A percentile compares a stretch with the other conserved stretches of the same genome.
These are phyloP conservation scores for Yamadazyma buinensis DNA, from an alignment of 1,139 yeast species.

Conservation along the genomic window DNA sequence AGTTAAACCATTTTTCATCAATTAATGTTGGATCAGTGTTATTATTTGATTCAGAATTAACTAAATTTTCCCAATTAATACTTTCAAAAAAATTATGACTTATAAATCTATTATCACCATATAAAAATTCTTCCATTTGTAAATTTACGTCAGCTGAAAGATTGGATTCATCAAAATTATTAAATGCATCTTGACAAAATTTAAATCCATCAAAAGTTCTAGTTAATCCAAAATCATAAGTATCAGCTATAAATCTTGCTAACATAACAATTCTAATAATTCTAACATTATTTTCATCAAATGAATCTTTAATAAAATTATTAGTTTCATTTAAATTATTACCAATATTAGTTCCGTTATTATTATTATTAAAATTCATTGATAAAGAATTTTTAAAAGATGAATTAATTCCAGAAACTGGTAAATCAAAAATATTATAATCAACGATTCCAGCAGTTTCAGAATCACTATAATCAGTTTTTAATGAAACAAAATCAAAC, in stretches of 20 bases:
- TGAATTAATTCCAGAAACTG: slow-evolving; percentile 58
- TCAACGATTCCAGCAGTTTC: slow-evolving; percentile 57
- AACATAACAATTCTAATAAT: slow-evolving; percentile 48
- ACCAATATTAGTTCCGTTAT: too few species aligned
- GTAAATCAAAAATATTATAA: slow-evolving; percentile 56
- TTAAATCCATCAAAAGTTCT: slow-evolving; percentile 44
- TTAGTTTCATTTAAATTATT: neutral
- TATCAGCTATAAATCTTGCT: slow-evolving; percentile 48
- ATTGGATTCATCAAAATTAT: slow-evolving; percentile 13
- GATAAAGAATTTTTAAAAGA: slow-evolving; percentile 1
- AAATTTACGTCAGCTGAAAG: slow-evolving; percentile 11
- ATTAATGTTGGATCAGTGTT: slow-evolving; percentile 8
- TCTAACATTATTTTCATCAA: slow-evolving; percentile 23
- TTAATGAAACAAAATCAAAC: slow-evolving; percentile 56
- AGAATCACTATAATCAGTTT: slow-evolving; percentile 49
- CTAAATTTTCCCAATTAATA: slow-evolving; percentile 12
- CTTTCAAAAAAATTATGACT: slow-evolving; percentile 39
- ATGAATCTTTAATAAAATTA: slow-evolving; percentile 10
- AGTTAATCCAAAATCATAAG: slow-evolving; percentile 51
- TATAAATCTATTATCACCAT: slow-evolving; percentile 41
- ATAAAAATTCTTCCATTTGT: slow-evolving; percentile 30
- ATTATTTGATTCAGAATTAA: slow-evolving; percentile 7
- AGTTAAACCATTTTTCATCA: slow-evolving; percentile 27
- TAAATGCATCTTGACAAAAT: slow-evolving; percentile 28
- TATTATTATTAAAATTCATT: neutral